Base-by-base conservation (phyloP, 2,329 filamentous ascomycete genomes). In the Scopulariopsis brevicaulis region DNA sequence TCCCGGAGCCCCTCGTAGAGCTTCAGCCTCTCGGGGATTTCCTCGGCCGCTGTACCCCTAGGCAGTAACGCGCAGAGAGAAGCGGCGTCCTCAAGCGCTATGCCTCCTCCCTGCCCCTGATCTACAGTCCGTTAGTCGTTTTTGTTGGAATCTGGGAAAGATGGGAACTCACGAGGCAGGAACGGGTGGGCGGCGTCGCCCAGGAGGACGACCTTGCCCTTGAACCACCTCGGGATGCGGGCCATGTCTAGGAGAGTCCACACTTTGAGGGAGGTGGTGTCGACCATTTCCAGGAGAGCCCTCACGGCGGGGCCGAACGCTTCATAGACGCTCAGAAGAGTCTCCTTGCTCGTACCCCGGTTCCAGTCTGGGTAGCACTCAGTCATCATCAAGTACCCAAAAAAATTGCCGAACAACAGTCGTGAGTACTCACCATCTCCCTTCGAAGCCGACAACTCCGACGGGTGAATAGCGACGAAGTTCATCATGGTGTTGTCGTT, bases 181-280 rank as follows among this genome's bases (percentile, higher is more conserved):
- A 88, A 87, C 0, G 85, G 84, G 65, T 89, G 85, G 0, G 83
- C 85, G 0, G 85, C 83, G 65, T 89, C 85, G 0, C 86, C 85
- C 0, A 89, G 67, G 0, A 87, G 67, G 1, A 76, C 82, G 20
- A 87, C 65, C 5, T 72, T 75, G 0, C 69, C 78, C 2, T 78
- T 75, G 0, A 74, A 71, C 79, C 83, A 89, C 0, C 69, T 73
- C 0, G 77, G 74, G 18, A 88, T 67, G 1, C 74, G 69, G 4
- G 80, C 76, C 80, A 86, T 85, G 61, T 89, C 85, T 4, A 84
- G 65, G 1, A 86, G 67, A 24, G 75, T 77, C 82, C 82, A 86
- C 0, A 82, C 69, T 58, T 79, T 82, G 22, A 84, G 64, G 0
- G 70, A 71, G 0, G 70, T 64, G 0, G 72, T 67, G n/a, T 77